Conservation (phyloP, 768 basidiomycete species). For the Psilocybe azurescens region DNA sequence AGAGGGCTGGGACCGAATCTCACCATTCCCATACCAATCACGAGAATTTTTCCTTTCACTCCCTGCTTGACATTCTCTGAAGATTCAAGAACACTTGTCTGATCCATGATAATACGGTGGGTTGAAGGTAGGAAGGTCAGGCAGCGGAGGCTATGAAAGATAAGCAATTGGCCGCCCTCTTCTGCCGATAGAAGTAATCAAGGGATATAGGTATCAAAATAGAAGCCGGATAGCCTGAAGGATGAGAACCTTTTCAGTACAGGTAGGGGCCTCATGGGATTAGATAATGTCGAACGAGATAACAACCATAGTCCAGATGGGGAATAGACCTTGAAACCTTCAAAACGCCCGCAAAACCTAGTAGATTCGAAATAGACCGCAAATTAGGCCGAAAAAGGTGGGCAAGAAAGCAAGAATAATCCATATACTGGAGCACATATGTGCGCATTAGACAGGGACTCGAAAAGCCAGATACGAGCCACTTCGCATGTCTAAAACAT, state of each 20-base stretch:
- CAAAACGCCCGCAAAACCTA: not conserved
- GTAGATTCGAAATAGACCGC: not conserved
- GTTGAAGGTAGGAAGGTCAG: not conserved
- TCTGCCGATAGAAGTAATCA: not conserved
- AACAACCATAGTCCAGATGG: not conserved
- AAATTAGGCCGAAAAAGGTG: not conserved
- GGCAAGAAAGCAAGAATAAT: too few relatives aligned
- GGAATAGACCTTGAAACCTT: not conserved
- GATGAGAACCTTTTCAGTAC: not conserved
- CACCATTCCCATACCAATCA: constrained; percentile 27
- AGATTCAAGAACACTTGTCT: not conserved
- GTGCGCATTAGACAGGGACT: too few relatives aligned
- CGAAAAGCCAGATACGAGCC: too few relatives aligned
- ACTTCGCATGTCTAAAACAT: too few relatives aligned
- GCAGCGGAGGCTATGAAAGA: too few relatives aligned
- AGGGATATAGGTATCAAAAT: not conserved
- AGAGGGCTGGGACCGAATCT: not conserved
- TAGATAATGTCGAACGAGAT: not conserved
- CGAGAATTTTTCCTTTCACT: constrained; percentile 3
- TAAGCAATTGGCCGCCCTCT: too few relatives aligned
- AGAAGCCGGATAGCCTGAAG: not conserved
- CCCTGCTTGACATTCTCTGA: not conserved
- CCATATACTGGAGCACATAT: too few relatives aligned
- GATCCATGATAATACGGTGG: not conserved
- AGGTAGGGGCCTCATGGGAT: not conserved